A percentile compares a stretch with the other conserved stretches of the same genome.
These are phyloP conservation scores for Coemansia sp. DNA, from an alignment of 192 early-diverging fungal genomes.

Conservation along the genomic window DNA sequence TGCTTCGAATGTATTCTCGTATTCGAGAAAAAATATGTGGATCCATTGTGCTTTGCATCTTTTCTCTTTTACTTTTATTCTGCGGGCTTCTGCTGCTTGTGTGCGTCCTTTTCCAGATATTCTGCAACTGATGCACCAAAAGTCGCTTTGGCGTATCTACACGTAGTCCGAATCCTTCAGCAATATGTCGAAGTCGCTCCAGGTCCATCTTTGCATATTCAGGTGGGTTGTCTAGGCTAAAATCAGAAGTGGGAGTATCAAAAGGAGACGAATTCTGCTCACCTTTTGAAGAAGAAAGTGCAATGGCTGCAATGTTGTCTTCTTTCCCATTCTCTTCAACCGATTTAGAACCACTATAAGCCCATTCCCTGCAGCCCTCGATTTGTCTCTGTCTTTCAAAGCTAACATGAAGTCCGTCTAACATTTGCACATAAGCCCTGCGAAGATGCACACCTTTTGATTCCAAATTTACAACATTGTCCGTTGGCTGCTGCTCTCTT, in stretches of 20 bases:
- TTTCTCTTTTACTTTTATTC: not conserved
- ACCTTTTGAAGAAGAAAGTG: not conserved
- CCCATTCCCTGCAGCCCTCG: not conserved
- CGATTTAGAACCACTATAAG: not conserved
- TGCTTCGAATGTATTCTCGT: constrained; percentile 22
- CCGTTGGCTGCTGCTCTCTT: not conserved
- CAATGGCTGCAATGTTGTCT: not conserved
- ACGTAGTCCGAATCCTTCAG: constrained; percentile 7
- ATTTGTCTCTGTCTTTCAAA: constrained; percentile 14
- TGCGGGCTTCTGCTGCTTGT: not conserved
- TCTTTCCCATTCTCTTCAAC: not conserved
- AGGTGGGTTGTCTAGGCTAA: not conserved
- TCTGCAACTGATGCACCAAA: constrained; percentile 6
- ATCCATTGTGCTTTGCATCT: not conserved
- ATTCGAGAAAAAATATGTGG: constrained; percentile 1
- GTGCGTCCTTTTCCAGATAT: constrained; percentile 7
- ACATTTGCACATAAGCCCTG: constrained; percentile 21
- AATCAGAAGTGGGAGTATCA: not conserved
- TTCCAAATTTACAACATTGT: not conserved
- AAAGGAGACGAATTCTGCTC: no score
- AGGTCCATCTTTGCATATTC: constrained; percentile 6
- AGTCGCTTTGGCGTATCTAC: constrained; percentile 9
- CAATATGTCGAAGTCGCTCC: not conserved
- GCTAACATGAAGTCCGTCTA: constrained; percentile 18
- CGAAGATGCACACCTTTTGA: constrained; percentile 5